These are phyloP conservation scores for Colletotrichum ledebouriae DNA, from an alignment of 2,329 filamentous ascomycete species.

Conservation along the genomic window DNA sequence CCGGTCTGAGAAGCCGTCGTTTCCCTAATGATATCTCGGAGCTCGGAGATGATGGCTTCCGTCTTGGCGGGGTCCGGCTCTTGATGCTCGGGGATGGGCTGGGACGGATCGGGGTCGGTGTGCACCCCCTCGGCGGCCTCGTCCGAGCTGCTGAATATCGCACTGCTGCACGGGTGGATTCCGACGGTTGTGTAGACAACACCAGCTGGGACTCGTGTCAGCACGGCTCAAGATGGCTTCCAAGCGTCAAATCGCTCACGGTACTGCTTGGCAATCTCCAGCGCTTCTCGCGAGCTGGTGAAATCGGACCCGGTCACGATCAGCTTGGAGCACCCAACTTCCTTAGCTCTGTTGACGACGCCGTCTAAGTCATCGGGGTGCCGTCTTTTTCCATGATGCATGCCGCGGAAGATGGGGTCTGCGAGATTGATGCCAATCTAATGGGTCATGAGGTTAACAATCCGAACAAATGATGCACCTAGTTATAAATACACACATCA, in stretches of 20 bases:
- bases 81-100: constrained; percentile 63
- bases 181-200: constrained; percentile 91
- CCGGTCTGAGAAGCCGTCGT: constrained; percentile 62
- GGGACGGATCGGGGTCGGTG: constrained; percentile 64
- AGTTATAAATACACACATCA: constrained; percentile 63
- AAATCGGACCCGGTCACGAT: constrained; percentile 95
- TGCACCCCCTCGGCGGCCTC: constrained; percentile 61
- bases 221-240: neutral
- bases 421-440: constrained; percentile 95
- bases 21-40: constrained; percentile 74
- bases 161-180: constrained; percentile 91
- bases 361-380: constrained; percentile 81
- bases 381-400: constrained; percentile 82
- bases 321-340: constrained; percentile 87
- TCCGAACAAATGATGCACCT: neutral
- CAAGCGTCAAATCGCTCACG: constrained; percentile 64
- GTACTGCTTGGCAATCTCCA: constrained; percentile 80
- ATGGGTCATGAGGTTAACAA: constrained; percentile 40
- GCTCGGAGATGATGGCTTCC: constrained; percentile 64
- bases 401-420: constrained; percentile 88
- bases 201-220: constrained; percentile 67
- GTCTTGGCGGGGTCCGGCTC: constrained; percentile 61
- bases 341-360: constrained; percentile 82
- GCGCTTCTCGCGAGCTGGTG: constrained; percentile 79
- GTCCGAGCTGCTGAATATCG: constrained; percentile 76